Evolutionary conservation across 768 basidiomycete species (phyloP), one percentile per base, ranked within the genome.

Genomic region (Suillus occidentalis): DNA sequence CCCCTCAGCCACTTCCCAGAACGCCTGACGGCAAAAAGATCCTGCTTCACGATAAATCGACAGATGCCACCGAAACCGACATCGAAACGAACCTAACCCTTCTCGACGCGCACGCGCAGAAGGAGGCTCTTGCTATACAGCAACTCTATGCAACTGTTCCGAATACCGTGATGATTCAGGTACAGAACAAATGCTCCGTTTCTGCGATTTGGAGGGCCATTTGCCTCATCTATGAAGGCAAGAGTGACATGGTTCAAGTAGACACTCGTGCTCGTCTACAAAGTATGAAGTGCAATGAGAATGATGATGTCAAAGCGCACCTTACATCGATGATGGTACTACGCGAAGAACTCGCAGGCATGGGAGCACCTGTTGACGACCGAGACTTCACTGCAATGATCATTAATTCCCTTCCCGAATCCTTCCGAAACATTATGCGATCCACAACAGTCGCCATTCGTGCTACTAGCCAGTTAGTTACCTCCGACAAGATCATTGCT

Each of bases 371-470:
- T 12, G 31, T 65, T 0, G 61, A 55, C 8, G 37, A 65, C 18
- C 14, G 14, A 28, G 61, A 65, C 13, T 62, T 65, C 52, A 57
- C 60, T 16, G 65, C 65, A 1, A 65, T 65, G 55, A 62, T 65
- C n/a, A 49, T 65, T 20, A 56, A 36, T 28, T 62, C 53, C 2
- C 49, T 65, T 22, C 65, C 65, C 4, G 14, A 62, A 2, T 65
- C 61, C 1, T 57, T 45, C 28, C 25, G n/a, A 20, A 55, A 6
- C 12, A 31, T 65, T 10, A 4, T 65, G 4, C 25, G 6, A 25
- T 58, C 40, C 40, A 42, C 16, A 16, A 42, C 40, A 42, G 40
- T 18, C n/a, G 40, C 16, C 16, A 42, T 42, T 9, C 14, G 14
- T 7, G 52, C 61, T 20, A 36, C 55, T 9, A 43, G 37, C n/a